Evolutionary conservation across 768 basidiomycete species (phyloP).

Genomic region (Termitomyces bulborhizus): DNA sequence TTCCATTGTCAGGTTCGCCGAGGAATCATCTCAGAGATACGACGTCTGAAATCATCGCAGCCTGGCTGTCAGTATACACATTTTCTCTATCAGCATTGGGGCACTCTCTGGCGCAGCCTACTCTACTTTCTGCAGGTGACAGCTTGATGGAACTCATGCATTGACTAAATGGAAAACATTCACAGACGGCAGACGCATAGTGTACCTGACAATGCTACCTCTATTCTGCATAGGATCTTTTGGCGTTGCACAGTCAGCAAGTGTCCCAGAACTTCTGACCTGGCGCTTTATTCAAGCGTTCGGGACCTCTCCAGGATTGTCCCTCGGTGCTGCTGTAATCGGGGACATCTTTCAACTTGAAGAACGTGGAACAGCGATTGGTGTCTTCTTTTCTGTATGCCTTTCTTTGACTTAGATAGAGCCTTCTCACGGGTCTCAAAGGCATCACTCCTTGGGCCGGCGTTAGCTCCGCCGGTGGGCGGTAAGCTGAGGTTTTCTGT

Average conservation of each 20-base stretch:
- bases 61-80: conserved; percentile 29
- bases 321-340: conserved; percentile 47
- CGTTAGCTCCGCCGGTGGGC: conserved; percentile 54
- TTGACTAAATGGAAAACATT: background rate
- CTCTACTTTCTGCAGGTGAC: conserved; percentile 30
- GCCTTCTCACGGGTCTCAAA: conserved; percentile 11
- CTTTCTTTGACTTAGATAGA: background rate
- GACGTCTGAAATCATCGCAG: conserved; percentile 5
- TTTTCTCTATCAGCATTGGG: conserved; percentile 27
- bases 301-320: conserved; percentile 49
- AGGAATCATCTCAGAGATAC: conserved; percentile 15
- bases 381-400: conserved; percentile 29
- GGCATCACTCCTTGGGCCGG: conserved; percentile 52
- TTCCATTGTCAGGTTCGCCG: conserved; percentile 43
- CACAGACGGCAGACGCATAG: conserved; percentile 52
- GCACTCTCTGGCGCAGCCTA: conserved; percentile 27
- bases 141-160: background rate
- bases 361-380: conserved; percentile 40
- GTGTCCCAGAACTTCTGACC: conserved; percentile 40
- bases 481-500: conserved; percentile 23
- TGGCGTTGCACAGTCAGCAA: conserved; percentile 42
- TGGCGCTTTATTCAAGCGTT: conserved; percentile 60
- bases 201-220: conserved; percentile 59
- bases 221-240: conserved; percentile 52
- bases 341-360: conserved; percentile 57